These are phyloP conservation scores for Sabuloglossum arenarium DNA, from an alignment of 495 filamentous ascomycete species.

Conservation along the genomic window DNA sequence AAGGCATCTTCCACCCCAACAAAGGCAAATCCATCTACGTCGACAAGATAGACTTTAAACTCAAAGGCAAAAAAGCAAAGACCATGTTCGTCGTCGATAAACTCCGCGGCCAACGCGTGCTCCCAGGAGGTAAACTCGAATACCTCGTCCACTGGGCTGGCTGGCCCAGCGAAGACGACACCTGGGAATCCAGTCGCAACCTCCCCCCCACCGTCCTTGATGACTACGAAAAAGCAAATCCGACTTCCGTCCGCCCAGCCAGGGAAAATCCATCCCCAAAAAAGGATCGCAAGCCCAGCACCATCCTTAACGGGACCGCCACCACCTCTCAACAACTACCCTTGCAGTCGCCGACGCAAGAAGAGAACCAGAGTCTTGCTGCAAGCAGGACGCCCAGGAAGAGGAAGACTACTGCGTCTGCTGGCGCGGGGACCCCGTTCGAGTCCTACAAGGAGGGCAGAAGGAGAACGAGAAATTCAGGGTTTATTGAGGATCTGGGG, in stretches of 20 bases:
- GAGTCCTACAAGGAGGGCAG: background rate
- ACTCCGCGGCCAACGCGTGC: background rate
- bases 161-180: background rate
- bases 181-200: background rate
- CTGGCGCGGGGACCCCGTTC: background rate
- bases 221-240: background rate
- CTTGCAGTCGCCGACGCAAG: too few relatives aligned
- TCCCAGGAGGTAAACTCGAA: background rate
- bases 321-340: background rate
- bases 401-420: background rate
- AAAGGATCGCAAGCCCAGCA: background rate
- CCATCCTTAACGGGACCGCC: too few relatives aligned
- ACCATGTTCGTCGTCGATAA: background rate
- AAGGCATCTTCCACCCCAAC: background rate
- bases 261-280: background rate
- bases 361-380: too few relatives aligned
- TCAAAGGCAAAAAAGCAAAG: background rate
- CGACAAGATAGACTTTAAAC: background rate
- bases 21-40: background rate
- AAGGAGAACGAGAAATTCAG: background rate
- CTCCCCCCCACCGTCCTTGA: background rate
- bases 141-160: background rate
- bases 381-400: too few relatives aligned
- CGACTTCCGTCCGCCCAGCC: background rate
- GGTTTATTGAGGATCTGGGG: background rate